Evolutionary conservation across 2,329 filamentous ascomycete species (phyloP).

Genomic region (Talaromyces sp.): DNA sequence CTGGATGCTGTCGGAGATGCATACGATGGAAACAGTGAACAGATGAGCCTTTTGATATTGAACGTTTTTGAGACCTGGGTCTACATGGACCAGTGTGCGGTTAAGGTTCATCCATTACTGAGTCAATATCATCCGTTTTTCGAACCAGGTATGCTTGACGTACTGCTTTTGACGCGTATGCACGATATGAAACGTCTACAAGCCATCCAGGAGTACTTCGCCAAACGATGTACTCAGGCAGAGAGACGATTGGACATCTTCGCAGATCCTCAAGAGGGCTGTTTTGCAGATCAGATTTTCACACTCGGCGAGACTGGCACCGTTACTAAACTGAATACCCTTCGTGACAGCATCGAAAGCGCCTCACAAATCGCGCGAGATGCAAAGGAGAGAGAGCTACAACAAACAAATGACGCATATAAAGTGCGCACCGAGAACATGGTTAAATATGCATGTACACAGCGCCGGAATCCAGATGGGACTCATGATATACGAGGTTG

Average conservation of each 20-base stretch:
- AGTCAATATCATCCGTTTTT: slow-evolving; percentile 53
- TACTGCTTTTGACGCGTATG: slow-evolving; percentile 50
- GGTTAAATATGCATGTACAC: slow-evolving; percentile 30
- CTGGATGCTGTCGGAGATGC: slow-evolving; percentile 30
- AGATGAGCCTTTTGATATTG: slow-evolving; percentile 54
- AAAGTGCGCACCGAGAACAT: slow-evolving; percentile 38
- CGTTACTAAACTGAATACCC: too few relatives aligned
- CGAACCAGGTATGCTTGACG: slow-evolving; percentile 49
- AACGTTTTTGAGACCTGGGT: slow-evolving; percentile 58
- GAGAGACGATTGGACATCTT: slow-evolving; percentile 45
- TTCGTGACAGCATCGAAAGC: not conserved
- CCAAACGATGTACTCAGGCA: slow-evolving; percentile 31
- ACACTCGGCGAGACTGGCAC: slow-evolving; percentile 20
- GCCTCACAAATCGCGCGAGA: not conserved
- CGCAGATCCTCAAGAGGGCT: slow-evolving; percentile 40
- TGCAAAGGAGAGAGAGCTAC: slow-evolving; percentile 24
- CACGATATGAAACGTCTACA: slow-evolving; percentile 52
- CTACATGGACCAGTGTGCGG: slow-evolving; percentile 51
- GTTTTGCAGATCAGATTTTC: slow-evolving; percentile 49
- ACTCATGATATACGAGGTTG: slow-evolving; percentile 39
- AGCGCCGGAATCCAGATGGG: slow-evolving; percentile 24
- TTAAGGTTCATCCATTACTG: slow-evolving; percentile 47
- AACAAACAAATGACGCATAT: slow-evolving; percentile 32
- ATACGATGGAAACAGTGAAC: slow-evolving; percentile 48
- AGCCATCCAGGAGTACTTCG: slow-evolving; percentile 51